These are phyloP conservation scores for Phialemonium atrogriseum DNA, from an alignment of 2,329 filamentous ascomycete species.

Conservation along the genomic window DNA sequence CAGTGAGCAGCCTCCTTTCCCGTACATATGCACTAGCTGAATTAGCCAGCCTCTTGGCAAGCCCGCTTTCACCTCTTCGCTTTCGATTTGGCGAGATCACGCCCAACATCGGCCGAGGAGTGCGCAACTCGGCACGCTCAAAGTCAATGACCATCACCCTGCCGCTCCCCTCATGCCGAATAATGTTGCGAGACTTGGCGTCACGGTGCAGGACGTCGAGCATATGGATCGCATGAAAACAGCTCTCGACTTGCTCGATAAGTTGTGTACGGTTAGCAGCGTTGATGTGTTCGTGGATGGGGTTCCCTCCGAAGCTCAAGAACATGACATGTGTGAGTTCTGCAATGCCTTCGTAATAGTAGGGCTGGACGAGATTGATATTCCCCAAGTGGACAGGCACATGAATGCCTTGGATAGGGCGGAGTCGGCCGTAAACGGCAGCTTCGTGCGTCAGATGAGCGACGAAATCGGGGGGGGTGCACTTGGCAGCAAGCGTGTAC, in stretches of 20 bases:
- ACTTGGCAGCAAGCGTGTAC: too few species aligned
- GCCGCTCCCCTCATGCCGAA: slow-evolving; percentile 16
- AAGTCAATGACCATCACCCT: slow-evolving; percentile 25
- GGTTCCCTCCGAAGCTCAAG: slow-evolving; percentile 22
- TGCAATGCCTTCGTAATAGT: slow-evolving; percentile 20
- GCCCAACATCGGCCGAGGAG: not conserved
- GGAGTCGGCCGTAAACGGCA: too few species aligned
- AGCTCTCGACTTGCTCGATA: slow-evolving; percentile 5
- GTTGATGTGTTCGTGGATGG: slow-evolving; percentile 13
- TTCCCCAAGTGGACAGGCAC: slow-evolving; percentile 27
- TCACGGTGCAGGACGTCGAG: slow-evolving; percentile 18
- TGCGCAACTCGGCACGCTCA: slow-evolving; percentile 15
- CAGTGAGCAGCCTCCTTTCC: too few species aligned
- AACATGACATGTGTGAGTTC: slow-evolving; percentile 24
- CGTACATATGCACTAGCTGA: too few species aligned
- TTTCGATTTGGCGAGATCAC: too few species aligned
- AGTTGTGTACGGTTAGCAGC: slow-evolving; percentile 2
- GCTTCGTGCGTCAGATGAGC: too few species aligned
- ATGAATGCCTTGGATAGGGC: slow-evolving; percentile 20
- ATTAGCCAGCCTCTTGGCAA: too few species aligned
- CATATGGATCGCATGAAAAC: not conserved
- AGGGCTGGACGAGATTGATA: slow-evolving; percentile 19
- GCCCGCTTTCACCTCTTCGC: too few species aligned
- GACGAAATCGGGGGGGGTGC: too few species aligned
- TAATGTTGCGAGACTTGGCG: slow-evolving; percentile 21